A percentile compares a stretch with the other conserved stretches of the same genome.
phyloP scores from a whole-genome alignment of 495 filamentous ascomycete genomes.

The Glarea lozoyensis region DNA sequence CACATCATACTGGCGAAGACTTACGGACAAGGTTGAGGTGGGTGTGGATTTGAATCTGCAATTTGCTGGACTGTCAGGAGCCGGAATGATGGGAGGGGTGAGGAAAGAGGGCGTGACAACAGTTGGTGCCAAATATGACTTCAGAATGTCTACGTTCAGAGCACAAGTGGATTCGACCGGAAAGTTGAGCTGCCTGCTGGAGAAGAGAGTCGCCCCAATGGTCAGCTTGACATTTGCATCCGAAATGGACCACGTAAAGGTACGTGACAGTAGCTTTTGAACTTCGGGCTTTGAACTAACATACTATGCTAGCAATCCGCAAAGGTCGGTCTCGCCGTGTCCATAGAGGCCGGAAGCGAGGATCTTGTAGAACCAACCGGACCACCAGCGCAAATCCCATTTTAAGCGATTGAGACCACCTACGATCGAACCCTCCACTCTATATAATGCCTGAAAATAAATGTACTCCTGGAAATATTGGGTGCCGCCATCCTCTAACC shows the following conservation, averaged over 20 bases:
- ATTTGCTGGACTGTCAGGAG: conserved; percentile 49
- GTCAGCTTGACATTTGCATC: conserved; percentile 90
- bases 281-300: conserved; percentile 19
- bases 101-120: conserved; percentile 82
- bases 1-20: conserved; percentile 87
- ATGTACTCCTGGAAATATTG: conserved; percentile 12
- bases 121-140: conserved; percentile 96
- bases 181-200: conserved; percentile 83
- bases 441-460: conserved; percentile 16
- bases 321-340: conserved; percentile 90
- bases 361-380: conserved; percentile 88
- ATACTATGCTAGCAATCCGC: conserved; percentile 63
- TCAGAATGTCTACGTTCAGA: conserved; percentile 86
- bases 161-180: conserved; percentile 93
- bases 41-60: conserved; percentile 91
- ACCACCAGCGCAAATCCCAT: conserved; percentile 44
- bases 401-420: conserved; percentile 29
- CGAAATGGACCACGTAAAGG: conserved; percentile 94
- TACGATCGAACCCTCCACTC: conserved; percentile 17
- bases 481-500: conserved; percentile 7
- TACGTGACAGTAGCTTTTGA: conserved; percentile 40
- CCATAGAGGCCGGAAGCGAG: conserved; percentile 81
- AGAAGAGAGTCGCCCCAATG: conserved; percentile 88
- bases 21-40: conserved; percentile 93
- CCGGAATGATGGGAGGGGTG: conserved; percentile 57